phyloP scores from a whole-genome alignment of 768 basidiomycete genomes.

The Cystofilobasidium capitatum region DNA sequence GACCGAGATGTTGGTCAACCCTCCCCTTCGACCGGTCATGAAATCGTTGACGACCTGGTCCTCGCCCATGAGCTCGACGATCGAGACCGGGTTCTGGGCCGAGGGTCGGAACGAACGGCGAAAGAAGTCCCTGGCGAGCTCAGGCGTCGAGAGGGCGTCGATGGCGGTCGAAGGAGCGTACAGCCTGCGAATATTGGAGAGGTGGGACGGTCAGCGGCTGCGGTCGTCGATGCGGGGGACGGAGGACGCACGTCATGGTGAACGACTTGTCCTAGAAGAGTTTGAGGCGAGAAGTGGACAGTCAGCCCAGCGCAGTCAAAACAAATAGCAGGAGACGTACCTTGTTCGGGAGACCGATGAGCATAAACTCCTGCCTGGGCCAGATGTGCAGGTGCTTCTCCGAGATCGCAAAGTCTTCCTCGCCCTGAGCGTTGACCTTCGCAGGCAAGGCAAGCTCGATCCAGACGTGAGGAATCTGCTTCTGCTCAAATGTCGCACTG shows the following conservation, averaged over 20 bases:
- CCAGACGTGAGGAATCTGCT: constrained; percentile 92
- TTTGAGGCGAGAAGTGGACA: background rate
- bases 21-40: constrained; percentile 70
- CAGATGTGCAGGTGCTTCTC: constrained; percentile 96
- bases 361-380: constrained; percentile 98
- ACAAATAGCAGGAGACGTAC: constrained; percentile 47
- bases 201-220: background rate
- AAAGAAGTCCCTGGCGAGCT: constrained; percentile 60
- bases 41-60: constrained; percentile 67
- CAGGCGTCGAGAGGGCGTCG: constrained; percentile 52
- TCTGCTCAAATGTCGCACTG: constrained; percentile 91
- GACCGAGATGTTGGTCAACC: constrained; percentile 89
- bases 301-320: constrained; percentile 26
- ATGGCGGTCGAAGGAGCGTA: constrained; percentile 27
- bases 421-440: constrained; percentile 42
- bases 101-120: constrained; percentile 7
- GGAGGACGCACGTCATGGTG: constrained; percentile 83
- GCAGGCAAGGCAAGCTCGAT: constrained; percentile 87
- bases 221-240: constrained; percentile 45
- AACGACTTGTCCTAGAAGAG: constrained; percentile 76
- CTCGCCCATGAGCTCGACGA: constrained; percentile 74
- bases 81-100: constrained; percentile 54
- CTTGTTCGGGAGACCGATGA: constrained; percentile 95
- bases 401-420: constrained; percentile 71
- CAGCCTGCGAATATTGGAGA: background rate